Evolutionary conservation across 495 filamentous ascomycete species (phyloP), one percentile per base, ranked within the genome.

Genomic region (Tuber indicum): DNA sequence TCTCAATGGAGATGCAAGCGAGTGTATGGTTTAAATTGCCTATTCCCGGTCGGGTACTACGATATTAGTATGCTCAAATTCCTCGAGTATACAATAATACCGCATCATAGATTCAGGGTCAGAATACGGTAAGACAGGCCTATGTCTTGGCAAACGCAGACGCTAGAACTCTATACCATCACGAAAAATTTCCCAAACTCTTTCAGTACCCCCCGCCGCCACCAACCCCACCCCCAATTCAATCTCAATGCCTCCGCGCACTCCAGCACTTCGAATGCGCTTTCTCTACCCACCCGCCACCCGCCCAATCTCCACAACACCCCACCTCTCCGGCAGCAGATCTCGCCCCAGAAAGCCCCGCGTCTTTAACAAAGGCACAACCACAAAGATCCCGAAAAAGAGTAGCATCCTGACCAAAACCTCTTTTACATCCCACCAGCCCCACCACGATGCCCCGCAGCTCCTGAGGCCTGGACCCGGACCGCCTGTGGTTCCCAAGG

Each of bases 21-120:
- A n/a, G 49, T 8, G 23, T 16, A 58, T 26, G 23, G n/a, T 4
- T 10, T 23, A 9, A 23, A 26, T 26, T 2, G 9, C 49, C 52
- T 62, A 26, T 26, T 26, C 52, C 52, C n/a, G 14, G 26, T 62
- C n/a, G 52, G 26, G 52, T 14, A n/a, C 21, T 4, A n/a, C n/a
- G n/a, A n/a, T n/a, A 23, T 78, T 39, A 73, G 41, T 44, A 71
- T 79, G 39, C 39, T 41, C 39, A 41, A 41, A 41, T 41, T 41
- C 2, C 39, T 41, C 39, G 39, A 41, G 39, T 41, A 41, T 41
- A 3, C 1, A 1, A 39, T 39, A 5, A 41, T 41, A 41, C 39
- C 39, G 39, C 4, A 41, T 41, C 4, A 41, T 44, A 49, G 47
- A 9, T 26, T 58, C 52, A 62, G 16, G 10, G 26, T 32, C 32